Evolutionary conservation across 192 early-diverging fungal genomes (phyloP), one percentile per base, ranked within the genome.

Genomic region (Backusella psychrophila): DNA sequence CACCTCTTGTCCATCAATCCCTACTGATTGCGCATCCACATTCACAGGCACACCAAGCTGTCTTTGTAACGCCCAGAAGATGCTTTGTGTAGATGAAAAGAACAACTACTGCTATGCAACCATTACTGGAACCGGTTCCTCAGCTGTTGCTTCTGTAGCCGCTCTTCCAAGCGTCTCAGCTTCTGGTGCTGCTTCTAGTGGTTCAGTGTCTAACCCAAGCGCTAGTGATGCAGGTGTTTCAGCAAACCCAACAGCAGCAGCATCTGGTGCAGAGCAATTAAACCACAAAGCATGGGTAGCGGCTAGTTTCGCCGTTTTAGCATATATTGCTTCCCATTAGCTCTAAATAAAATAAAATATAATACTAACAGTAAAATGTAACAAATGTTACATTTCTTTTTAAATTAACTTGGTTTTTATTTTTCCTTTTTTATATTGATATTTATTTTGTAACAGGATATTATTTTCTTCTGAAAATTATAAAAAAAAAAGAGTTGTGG

Each of bases 61-160:
- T 65, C 73, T 79, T 19, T 79, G 78, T 65, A 79, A 44, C 67
- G 9, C 72, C 12, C 1, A 35, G 17, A 36, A 59, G 23, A 67
- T 79, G 14, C 78, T 79, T 26, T 79, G 78, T 71, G 78, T 79
- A n/a, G 78, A 79, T 74, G 39, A 44, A 9, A 31, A 36, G 15
- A 69, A 74, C 46, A 66, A 79, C 31, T 79, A 79, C 15, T 79
- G 78, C 33, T 79, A 75, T 52, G 78, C 73, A 42, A 34, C 59
- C 6, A 41, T 66, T 29, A 63, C 35, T 44, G 36, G 59, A 44
- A 52, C 78, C 23, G 26, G 63, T 3, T 38, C 77, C 14, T n/a
- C 77, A 68, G 8, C 69, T 34, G 41, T 53, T 65, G 42, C 59
- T 74, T 23, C 38, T 75, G 74, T 21, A 31, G 23, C 74, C n/a